Conservation (phyloP, 805 yeast species). For the Kuraishia capsulata region DNA sequence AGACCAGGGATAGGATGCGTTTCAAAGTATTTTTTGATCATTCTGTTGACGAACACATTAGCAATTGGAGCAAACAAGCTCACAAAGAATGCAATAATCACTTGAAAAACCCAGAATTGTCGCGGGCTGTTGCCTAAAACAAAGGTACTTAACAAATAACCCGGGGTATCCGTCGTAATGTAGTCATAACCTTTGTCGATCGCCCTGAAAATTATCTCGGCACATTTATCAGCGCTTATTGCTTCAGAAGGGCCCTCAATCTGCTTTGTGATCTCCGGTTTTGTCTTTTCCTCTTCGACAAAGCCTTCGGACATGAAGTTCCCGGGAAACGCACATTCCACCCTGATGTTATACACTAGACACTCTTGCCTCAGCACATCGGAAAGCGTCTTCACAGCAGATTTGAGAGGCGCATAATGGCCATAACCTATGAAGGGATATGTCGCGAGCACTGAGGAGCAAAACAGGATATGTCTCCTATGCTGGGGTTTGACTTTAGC, state of each 20-base stretch:
- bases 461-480: slow-evolving; percentile 46
- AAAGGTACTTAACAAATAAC: slow-evolving; percentile 67
- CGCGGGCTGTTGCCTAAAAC: slow-evolving; percentile 68
- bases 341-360: slow-evolving; percentile 53
- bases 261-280: slow-evolving; percentile 71
- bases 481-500: slow-evolving; percentile 1
- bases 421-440: slow-evolving; percentile 88
- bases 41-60: slow-evolving; percentile 37
- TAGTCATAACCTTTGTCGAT: slow-evolving; percentile 61
- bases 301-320: slow-evolving; percentile 87
- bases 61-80: slow-evolving; percentile 54
- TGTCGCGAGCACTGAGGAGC: slow-evolving; percentile 72
- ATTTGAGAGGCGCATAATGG: slow-evolving; percentile 85
- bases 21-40: slow-evolving; percentile 40
- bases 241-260: slow-evolving; percentile 84
- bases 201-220: slow-evolving; percentile 44
- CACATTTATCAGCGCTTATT: slow-evolving; percentile 58
- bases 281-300: slow-evolving; percentile 68
- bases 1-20: background rate
- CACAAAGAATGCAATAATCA: slow-evolving; percentile 35
- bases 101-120: slow-evolving; percentile 43
- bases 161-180: slow-evolving; percentile 74
- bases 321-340: slow-evolving; percentile 79
- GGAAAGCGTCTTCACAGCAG: slow-evolving; percentile 69
- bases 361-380: slow-evolving; percentile 79